A percentile compares a stretch with the other conserved stretches of the same genome.
phyloP scores from a whole-genome alignment of 2,329 filamentous ascomycete genomes.

The Sclerotinia borealis region DNA sequence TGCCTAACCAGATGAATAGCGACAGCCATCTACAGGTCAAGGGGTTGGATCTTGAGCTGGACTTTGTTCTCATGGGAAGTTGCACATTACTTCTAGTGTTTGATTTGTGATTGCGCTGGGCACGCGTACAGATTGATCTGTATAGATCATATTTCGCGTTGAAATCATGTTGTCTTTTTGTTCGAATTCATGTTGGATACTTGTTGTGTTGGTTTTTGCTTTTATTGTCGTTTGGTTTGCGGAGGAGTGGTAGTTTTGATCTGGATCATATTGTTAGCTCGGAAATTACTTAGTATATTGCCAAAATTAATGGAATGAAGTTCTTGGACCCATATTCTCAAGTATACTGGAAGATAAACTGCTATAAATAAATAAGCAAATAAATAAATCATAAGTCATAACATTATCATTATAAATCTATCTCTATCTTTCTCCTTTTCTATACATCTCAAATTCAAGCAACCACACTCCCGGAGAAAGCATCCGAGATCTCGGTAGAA shows the following conservation, averaged over 20 bases:
- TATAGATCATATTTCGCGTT: slow-evolving; percentile 31
- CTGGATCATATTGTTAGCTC: too few relatives aligned
- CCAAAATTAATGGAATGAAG: too few relatives aligned
- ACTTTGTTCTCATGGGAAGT: too few relatives aligned
- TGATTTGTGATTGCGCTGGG: too few relatives aligned
- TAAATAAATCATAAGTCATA: background rate
- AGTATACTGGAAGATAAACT: background rate
- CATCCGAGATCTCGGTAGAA: slow-evolving; percentile 19
- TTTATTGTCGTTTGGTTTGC: background rate
- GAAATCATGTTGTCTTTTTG: background rate
- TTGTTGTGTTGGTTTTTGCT: too few relatives aligned
- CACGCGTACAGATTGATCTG: slow-evolving; percentile 20
- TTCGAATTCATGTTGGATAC: background rate
- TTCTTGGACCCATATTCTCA: too few relatives aligned
- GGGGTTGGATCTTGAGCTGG: too few relatives aligned
- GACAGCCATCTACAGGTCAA: too few relatives aligned
- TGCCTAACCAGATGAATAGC: too few relatives aligned
- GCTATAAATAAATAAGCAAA: too few relatives aligned
- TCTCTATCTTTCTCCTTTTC: too few relatives aligned
- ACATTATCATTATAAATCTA: background rate
- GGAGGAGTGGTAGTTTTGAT: accelerated
- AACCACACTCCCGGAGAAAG: slow-evolving; percentile 11
- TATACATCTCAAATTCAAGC: background rate
- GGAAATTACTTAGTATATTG: background rate
- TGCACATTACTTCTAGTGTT: too few relatives aligned